Percentiles rank a stretch among this genome's conserved stretches.
These are phyloP conservation scores for barley (Hordeum vulgare) DNA, from an alignment of 176 grass and related monocot genomes.

Conservation along the genomic window MorexV3_pseudomolecules_assembly NC_058524.1:525633556-525634055, in stretches of 20 bases:
- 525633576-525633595: slow-evolving; percentile 8
- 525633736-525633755: slow-evolving; percentile 3
- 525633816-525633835: slow-evolving; percentile 51
- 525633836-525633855: slow-evolving; percentile 56
- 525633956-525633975: slow-evolving; percentile 40
- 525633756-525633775: slow-evolving; percentile 23
- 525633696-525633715: slow-evolving; percentile 43
- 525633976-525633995: slow-evolving; percentile 50
- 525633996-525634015: slow-evolving; percentile 53
- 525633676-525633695: slow-evolving; percentile 29
- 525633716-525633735: slow-evolving; percentile 30
- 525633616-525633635: slow-evolving; percentile 48
- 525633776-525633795: slow-evolving; percentile 40
- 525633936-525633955: slow-evolving; percentile 26
- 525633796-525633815: slow-evolving; percentile 28
- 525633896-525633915: slow-evolving; percentile 41
- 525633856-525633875: slow-evolving; percentile 13
- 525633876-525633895: slow-evolving; percentile 39
- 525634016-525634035: slow-evolving; percentile 37
- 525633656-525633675: slow-evolving; percentile 1
- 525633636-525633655: slow-evolving; percentile 8
- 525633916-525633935: slow-evolving; percentile 27
- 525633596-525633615: slow-evolving; percentile 30
- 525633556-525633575: neutral
- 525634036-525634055: slow-evolving; percentile 25